Base-by-base conservation (phyloP, 805 yeast genomes). In the Wickerhamomyces sydowiorum region DNA sequence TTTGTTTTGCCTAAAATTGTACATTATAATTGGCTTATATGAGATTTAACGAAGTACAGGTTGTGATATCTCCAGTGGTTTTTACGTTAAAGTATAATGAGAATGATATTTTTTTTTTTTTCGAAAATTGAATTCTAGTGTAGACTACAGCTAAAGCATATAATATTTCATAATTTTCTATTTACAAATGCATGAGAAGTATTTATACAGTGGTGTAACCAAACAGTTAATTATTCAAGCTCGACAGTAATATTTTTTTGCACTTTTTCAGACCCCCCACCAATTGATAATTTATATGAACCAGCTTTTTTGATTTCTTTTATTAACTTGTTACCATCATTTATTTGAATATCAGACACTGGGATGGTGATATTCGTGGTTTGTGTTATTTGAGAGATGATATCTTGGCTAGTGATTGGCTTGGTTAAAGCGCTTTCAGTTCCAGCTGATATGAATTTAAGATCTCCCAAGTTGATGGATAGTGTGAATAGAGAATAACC, bases 401-500 rank as follows among this genome's bases (percentile, higher is more conserved):
- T 45, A n/a, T 31, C 42, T 2, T 22, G 7, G 38, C 46, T 53
- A 4, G 52, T 45, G 17, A 51, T 29, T 31, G 48, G 40, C 10
- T 36, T 13, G 6, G 13, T 14, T 14, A 33, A 20, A 32, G 7
- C 21, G 9, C 30, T 5, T 43, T 38, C 20, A 31, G 31, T 32
- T 10, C 5, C n/a, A 3, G 36, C 7, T 13, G 23, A 24, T 18
- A 24, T 24, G 31, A 38, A 21, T 5, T 10, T 21, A 6, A 36
- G 12, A 20, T 37, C 38, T 31, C 33, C 50, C 20, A 56, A 29
- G 22, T 47, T 48, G 15, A 48, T 36, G 38, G 54, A 55, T 32
- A 56, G 31, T 20, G 51, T 42, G 33, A 56, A 49, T 46, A 54
- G 39, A 2, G 59, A 54, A 38, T 54, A 56, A 10, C 25, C 25